Evolutionary conservation across 2,329 filamentous ascomycete species (phyloP).

Genomic region (Boeremia exigua): DNA sequence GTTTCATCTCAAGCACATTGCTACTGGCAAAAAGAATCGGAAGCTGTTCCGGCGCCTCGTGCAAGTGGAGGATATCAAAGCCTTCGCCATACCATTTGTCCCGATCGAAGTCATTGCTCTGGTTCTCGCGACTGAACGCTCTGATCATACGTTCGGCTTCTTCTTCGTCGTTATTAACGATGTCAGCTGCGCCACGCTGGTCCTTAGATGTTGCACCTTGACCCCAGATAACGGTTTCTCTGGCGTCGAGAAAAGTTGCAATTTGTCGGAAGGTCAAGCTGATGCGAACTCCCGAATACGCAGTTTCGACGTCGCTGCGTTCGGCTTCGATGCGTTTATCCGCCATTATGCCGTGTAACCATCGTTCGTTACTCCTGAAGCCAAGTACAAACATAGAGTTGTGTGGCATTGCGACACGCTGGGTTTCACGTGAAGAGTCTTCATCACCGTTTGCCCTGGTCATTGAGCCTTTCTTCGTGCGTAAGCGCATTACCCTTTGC

Average conservation of each 20-base stretch:
- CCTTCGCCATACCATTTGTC: conserved; percentile 75
- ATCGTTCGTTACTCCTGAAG: conserved; percentile 78
- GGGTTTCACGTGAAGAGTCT: conserved; percentile 56
- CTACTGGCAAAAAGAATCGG: conserved; percentile 49
- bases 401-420: conserved; percentile 79
- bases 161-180: conserved; percentile 72
- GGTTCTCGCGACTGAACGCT: conserved; percentile 88
- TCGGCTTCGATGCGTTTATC: conserved; percentile 77
- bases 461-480: conserved; percentile 70
- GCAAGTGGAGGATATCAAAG: conserved; percentile 78
- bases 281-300: conserved; percentile 78
- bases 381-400: conserved; percentile 89
- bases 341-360: conserved; percentile 89
- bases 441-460: conserved; percentile 38
- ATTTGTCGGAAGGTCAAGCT: conserved; percentile 91
- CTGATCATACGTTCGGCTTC: conserved; percentile 73
- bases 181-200: conserved; percentile 62
- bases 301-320: conserved; percentile 73
- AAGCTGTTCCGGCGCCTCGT: conserved; percentile 34
- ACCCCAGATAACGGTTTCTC: conserved; percentile 80
- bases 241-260: conserved; percentile 76
- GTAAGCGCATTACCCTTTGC: conserved; percentile 85
- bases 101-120: conserved; percentile 74
- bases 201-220: conserved; percentile 81
- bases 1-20: conserved; percentile 37